Evolutionary conservation across 257 asterid genomes (phyloP).

Genomic region (Solanum chiquidenum): DNA sequence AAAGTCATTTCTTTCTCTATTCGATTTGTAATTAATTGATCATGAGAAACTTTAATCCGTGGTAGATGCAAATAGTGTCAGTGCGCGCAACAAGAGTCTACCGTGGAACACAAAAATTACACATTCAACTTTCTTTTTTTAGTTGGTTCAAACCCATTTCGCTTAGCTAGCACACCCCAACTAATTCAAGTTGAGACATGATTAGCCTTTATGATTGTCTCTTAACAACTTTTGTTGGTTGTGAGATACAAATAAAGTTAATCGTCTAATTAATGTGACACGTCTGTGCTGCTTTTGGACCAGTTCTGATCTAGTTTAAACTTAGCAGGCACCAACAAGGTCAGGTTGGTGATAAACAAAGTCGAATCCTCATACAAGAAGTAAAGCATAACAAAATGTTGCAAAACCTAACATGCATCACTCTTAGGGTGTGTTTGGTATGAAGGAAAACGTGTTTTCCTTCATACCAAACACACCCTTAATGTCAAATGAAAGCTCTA

Average conservation of each 20-base stretch:
- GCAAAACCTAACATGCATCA: background rate
- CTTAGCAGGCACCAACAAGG: background rate
- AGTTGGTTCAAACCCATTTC: background rate
- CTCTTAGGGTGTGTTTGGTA: no score
- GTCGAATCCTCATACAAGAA: background rate
- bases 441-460: no score
- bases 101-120: no score
- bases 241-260: background rate
- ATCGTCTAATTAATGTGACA: background rate
- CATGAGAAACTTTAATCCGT: no score
- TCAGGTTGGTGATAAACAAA: background rate
- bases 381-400: background rate
- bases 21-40: no score
- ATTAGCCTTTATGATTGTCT: background rate
- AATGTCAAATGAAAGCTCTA: background rate
- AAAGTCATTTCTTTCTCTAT: background rate
- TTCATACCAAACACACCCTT: no score
- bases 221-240: background rate
- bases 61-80: background rate
- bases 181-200: background rate
- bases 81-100: background rate
- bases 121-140: no score
- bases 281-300: background rate
- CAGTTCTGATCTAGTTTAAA: background rate
- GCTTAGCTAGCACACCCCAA: background rate